Evolutionary conservation across 2,329 filamentous ascomycete genomes (phyloP), one percentile per base, ranked within the genome.

Genomic region (Colletotrichum filicis): DNA sequence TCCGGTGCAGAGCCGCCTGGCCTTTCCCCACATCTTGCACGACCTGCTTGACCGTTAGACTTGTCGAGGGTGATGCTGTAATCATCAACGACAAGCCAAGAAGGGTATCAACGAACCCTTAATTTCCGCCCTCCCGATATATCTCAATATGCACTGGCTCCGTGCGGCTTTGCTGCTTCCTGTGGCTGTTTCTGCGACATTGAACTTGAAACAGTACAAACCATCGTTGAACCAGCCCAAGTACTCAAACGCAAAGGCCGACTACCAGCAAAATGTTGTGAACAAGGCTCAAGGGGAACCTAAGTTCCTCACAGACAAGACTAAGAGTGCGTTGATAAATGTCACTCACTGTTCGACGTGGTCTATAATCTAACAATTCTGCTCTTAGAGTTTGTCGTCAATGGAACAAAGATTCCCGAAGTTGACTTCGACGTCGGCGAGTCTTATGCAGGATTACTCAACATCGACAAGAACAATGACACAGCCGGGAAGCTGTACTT

Each of bases 391-490:
- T 93, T 91, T 74, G 87, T 86, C 26, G 90, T 94, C 53, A 88
- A 94, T 76, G 90, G 92, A 3, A 87, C 85, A 2, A 85, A 81
- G 1, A 88, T 95, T 60, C 93, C 93, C 0, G 91, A 94, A 22
- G 90, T 95, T 0, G 79, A 87, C 30, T 95, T 93, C 74, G 92
- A 95, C 74, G 83, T 94, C 55, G 88, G 89, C 66, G 90, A 93
- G 80, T 90, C 88, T 0, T 92, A 92, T 75, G 88, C 91, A n/a
- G 91, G 91, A 22, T 79, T 89, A 22, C 79, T 93, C 32, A 90
- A 91, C 6, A 89, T 93, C 65, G 87, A 86, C 2, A 30, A 22
- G 24, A 81, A 83, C 16, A 74, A 74, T 49, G 78, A 84, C 19
- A 79, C 83, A 0, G 79, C 87, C 49, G 90, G 90, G 78, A 81